Evolutionary conservation across 306 rosid genomes (phyloP).

Genomic region (Styphnolobium japonicum): DNA sequence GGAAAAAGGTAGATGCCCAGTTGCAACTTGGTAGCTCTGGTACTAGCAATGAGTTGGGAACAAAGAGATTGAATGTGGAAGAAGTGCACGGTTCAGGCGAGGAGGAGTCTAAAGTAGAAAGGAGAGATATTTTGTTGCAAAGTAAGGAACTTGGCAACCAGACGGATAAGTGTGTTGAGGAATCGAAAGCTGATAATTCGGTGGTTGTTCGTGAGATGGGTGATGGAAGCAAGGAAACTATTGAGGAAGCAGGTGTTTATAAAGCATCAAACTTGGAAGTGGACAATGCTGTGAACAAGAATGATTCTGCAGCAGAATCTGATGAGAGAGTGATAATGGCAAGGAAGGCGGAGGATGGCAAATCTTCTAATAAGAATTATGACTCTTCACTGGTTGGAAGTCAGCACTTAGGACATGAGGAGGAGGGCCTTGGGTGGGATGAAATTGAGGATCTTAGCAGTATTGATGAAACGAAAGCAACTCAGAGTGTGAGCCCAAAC

Average conservation of each 20-base stretch:
- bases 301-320: conserved; percentile 23
- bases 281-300: conserved; percentile 37
- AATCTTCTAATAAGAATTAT: conserved; percentile 34
- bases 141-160: conserved; percentile 25
- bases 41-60: not conserved
- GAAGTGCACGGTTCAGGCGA: conserved; percentile 12
- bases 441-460: conserved; percentile 87
- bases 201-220: conserved; percentile 27
- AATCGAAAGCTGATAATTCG: conserved; percentile 18
- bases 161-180: conserved; percentile 30
- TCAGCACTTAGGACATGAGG: conserved; percentile 38
- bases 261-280: conserved; percentile 30
- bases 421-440: conserved; percentile 90
- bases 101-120: conserved; percentile 26
- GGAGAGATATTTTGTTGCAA: conserved; percentile 3
- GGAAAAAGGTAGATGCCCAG: conserved; percentile 8
- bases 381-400: conserved; percentile 38
- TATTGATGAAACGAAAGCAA: conserved; percentile 60
- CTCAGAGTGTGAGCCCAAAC: conserved; percentile 33
- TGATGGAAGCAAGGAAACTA: conserved; percentile 19
- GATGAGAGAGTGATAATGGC: conserved; percentile 35
- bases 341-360: conserved; percentile 35
- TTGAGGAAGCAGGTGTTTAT: conserved; percentile 18
- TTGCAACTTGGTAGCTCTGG: conserved; percentile 17
- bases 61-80: conserved; percentile 25